These are phyloP conservation scores for Mucor velutinosus DNA, from an alignment of 371 early-diverging fungal genomes.

Conservation along the genomic window DNA sequence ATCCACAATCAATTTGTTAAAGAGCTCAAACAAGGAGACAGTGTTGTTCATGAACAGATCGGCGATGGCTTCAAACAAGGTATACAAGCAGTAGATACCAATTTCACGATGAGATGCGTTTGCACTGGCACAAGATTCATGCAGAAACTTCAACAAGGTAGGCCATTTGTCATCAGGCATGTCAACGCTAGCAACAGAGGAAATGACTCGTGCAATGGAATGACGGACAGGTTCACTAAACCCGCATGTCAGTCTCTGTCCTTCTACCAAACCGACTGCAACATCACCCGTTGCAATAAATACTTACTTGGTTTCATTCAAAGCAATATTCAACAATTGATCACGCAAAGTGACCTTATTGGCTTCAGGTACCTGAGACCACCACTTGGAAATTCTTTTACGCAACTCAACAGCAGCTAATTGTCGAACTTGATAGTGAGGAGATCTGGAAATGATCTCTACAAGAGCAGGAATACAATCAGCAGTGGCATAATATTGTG, in stretches of 20 bases:
- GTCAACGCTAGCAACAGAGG: constrained; percentile 81
- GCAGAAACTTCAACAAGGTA: constrained; percentile 73
- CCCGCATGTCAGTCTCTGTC: background rate
- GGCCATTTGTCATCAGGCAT: constrained; percentile 77
- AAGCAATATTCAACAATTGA: constrained; percentile 66
- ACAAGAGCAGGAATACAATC: constrained; percentile 75
- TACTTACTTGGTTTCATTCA: constrained; percentile 70
- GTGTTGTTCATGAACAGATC: constrained; percentile 69
- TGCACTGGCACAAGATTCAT: constrained; percentile 69
- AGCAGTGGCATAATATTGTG: constrained; percentile 64
- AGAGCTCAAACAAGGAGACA: constrained; percentile 68
- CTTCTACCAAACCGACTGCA: too few relatives aligned
- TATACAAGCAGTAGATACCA: constrained; percentile 79
- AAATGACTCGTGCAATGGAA: constrained; percentile 80
- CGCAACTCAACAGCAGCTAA: constrained; percentile 89
- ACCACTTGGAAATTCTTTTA: constrained; percentile 75
- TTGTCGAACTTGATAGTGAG: constrained; percentile 74
- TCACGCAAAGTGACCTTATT: constrained; percentile 62
- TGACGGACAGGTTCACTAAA: constrained; percentile 70
- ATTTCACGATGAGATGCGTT: constrained; percentile 78
- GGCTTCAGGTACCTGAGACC: constrained; percentile 63
- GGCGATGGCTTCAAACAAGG: constrained; percentile 81
- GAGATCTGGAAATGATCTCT: constrained; percentile 61
- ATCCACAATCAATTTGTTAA: constrained; percentile 71
- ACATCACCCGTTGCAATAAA: background rate